phyloP scores from a whole-genome alignment of 208 protist genomes.

The Novymonas esmeraldas region DNA sequence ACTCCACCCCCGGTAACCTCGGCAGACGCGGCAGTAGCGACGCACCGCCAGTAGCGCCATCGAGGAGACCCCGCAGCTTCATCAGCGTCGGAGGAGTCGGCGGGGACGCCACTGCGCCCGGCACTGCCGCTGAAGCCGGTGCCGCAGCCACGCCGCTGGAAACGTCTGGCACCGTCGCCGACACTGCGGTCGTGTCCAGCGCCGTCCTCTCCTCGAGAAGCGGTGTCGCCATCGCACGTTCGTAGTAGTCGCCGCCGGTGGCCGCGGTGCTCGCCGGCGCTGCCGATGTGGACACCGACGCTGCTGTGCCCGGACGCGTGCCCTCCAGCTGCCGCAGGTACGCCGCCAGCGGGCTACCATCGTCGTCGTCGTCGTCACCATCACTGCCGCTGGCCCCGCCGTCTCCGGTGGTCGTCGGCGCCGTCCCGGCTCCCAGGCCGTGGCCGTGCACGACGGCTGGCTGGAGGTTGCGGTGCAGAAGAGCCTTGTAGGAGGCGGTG shows the following conservation, averaged over 20 bases:
- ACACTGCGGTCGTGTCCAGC: not conserved
- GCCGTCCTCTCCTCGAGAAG: conserved; percentile 12
- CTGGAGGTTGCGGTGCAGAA: conserved; percentile 47
- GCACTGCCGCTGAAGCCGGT: not conserved
- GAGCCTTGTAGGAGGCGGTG: conserved; percentile 57
- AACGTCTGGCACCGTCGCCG: not conserved
- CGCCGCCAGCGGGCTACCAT: conserved; percentile 41
- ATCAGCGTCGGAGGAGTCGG: not conserved
- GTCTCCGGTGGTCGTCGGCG: not conserved
- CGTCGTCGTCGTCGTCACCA: conserved; percentile 19
- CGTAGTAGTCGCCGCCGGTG: conserved; percentile 28
- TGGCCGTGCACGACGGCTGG: not conserved
- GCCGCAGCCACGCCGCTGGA: not conserved
- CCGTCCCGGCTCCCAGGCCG: not conserved
- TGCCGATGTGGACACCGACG: not conserved
- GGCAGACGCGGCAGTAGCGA: not conserved
- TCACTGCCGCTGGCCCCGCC: not conserved
- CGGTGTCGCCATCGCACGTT: conserved; percentile 25
- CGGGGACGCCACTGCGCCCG: no score
- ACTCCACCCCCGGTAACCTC: no score
- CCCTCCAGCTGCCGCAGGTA: conserved; percentile 51
- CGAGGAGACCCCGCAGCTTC: not conserved
- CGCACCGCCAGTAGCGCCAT: not conserved
- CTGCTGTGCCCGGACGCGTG: not conserved
- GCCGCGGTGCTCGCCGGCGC: not conserved